Conservation (phyloP, 495 filamentous ascomycete species). For the Xylaria intraflava region DNA sequence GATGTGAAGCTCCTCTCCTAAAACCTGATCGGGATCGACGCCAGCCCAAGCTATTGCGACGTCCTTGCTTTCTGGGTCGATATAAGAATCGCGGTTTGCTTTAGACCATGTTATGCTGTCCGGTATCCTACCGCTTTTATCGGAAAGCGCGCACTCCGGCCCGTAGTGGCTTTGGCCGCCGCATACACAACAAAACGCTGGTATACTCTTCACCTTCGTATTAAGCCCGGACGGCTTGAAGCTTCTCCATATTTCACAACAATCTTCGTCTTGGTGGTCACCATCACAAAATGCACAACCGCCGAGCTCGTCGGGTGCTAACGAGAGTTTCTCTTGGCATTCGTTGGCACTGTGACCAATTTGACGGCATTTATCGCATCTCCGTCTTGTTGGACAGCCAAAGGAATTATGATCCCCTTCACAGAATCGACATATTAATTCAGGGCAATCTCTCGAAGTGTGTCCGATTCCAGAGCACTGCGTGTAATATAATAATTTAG, state of each 20-base stretch:
- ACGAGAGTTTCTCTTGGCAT: conserved; percentile 32
- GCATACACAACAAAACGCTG: conserved; percentile 37
- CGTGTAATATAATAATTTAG: no score
- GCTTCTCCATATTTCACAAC: conserved; percentile 34
- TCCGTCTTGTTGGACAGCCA: conserved; percentile 29
- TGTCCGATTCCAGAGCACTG: conserved; percentile 33
- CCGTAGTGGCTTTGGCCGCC: conserved; percentile 34
- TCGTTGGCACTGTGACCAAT: conserved; percentile 26
- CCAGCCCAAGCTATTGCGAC: conserved; percentile 22
- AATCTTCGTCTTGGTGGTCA: conserved; percentile 28
- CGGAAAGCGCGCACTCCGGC: conserved; percentile 26
- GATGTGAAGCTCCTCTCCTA: conserved; percentile 23
- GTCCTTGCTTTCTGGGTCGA: conserved; percentile 28
- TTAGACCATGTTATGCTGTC: conserved; percentile 28
- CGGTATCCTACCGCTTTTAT: conserved; percentile 12
- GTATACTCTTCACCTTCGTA: conserved; percentile 30
- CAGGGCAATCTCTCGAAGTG: conserved; percentile 24
- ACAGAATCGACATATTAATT: conserved; percentile 31
- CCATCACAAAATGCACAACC: conserved; percentile 33
- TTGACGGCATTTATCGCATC: conserved; percentile 36
- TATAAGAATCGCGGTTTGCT: conserved; percentile 26
- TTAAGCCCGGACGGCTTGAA: conserved; percentile 18
- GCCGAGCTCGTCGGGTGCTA: conserved; percentile 24
- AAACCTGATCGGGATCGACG: conserved; percentile 3
- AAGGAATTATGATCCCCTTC: conserved; percentile 25